phyloP scores from a whole-genome alignment of 176 grass and related monocot species.

The Leersia perrieri region DNA sequence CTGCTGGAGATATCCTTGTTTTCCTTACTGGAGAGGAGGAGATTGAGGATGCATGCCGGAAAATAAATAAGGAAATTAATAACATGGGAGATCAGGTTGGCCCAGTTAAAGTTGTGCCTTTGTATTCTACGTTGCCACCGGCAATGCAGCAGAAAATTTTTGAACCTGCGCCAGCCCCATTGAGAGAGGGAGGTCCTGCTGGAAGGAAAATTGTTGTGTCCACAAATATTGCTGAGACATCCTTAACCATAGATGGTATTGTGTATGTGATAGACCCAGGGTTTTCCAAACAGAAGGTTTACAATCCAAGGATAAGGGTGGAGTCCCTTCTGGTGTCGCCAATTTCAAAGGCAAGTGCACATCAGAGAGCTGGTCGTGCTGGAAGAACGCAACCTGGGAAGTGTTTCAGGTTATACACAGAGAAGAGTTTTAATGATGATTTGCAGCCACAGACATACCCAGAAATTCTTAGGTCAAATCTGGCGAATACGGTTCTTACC shows the following conservation, averaged over 20 bases:
- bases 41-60: slow-evolving; percentile 97
- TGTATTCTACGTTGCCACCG: slow-evolving; percentile 88
- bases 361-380: slow-evolving; percentile 90
- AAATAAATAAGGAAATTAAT: slow-evolving; percentile 90
- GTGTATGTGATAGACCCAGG: slow-evolving; percentile 98
- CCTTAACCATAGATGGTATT: slow-evolving; percentile 93
- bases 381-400: slow-evolving; percentile 96
- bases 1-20: slow-evolving; percentile 87
- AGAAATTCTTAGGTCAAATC: slow-evolving; percentile 92
- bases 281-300: slow-evolving; percentile 95
- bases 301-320: slow-evolving; percentile 87
- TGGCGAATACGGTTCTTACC: slow-evolving; percentile 90
- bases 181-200: slow-evolving; percentile 71
- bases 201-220: slow-evolving; percentile 99
- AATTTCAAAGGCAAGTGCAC: slow-evolving; percentile 97
- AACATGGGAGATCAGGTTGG: slow-evolving; percentile 97
- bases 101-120: slow-evolving; percentile 80
- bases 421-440: slow-evolving; percentile 95
- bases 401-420: slow-evolving; percentile 93
- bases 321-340: slow-evolving; percentile 92
- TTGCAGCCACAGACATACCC: slow-evolving; percentile 93
- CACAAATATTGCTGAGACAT: slow-evolving; percentile 96
- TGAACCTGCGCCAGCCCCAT: slow-evolving; percentile 71
- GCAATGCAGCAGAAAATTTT: slow-evolving; percentile 97
- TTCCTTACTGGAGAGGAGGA: slow-evolving; percentile 99